Percentiles rank a stretch among this genome's conserved stretches.
These are phyloP conservation scores for Phytophthora pseudosyringae DNA, from an alignment of 352 stramenopile genomes.

Conservation along the genomic window DNA sequence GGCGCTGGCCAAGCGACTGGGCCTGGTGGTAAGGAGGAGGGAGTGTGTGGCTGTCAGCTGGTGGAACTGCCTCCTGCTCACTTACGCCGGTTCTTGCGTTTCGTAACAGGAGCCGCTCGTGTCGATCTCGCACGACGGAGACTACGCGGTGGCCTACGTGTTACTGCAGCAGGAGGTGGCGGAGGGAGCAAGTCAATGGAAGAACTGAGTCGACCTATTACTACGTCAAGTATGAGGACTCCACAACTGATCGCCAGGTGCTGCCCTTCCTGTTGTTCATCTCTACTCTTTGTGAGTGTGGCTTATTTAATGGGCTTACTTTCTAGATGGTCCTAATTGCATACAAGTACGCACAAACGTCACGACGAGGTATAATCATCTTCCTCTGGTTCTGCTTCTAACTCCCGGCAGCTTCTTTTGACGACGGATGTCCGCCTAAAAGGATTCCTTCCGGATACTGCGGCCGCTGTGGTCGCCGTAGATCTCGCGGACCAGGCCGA, in stretches of 20 bases:
- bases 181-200: constrained; percentile 3
- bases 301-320: constrained; percentile 16
- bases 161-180: constrained; percentile 58
- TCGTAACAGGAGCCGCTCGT: constrained; percentile 59
- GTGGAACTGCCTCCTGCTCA: neutral
- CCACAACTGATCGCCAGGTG: neutral
- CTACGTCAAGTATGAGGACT: neutral
- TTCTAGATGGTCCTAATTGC: constrained; percentile 11
- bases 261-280: neutral
- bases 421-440: constrained; percentile 29
- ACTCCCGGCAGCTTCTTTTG: neutral
- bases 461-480: constrained; percentile 61
- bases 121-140: constrained; percentile 83
- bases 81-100: constrained; percentile 4
- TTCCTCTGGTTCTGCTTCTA: constrained; percentile 6
- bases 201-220: neutral
- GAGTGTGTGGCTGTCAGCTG: neutral
- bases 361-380: constrained; percentile 9
- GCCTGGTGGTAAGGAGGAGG: too few species aligned
- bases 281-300: neutral
- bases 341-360: neutral
- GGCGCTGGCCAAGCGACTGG: constrained; percentile 55
- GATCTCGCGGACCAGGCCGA: constrained; percentile 65
- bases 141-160: constrained; percentile 85
- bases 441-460: constrained; percentile 57